Evolutionary conservation across 208 protist genomes (phyloP), one percentile per base, ranked within the genome.

Genomic region (Crithidia brevicula): DNA sequence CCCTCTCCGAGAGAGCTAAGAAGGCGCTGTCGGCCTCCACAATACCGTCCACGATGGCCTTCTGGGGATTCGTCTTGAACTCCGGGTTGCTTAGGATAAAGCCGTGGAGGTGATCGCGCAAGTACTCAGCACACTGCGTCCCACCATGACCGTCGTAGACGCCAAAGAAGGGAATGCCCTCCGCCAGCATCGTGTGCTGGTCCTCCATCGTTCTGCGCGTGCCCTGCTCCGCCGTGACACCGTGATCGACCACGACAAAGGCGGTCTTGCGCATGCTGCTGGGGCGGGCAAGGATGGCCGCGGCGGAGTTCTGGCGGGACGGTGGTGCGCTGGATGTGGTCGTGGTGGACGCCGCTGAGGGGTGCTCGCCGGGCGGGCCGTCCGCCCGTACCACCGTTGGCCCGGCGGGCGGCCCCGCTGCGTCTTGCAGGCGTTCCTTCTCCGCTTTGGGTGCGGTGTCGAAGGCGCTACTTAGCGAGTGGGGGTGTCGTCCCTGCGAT

Each of bases 71-170:
- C 8, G 77, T 77, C 61, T 72, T 80, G 34, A 93, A 56, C 36
- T 95, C 75, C 11, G 82, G 79, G 54, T 86, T 77, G 51, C 71
- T 79, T 45, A 93, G 66, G 58, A 93, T 93, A 30, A 92, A 73
- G 20, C 63, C 65, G 62, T 93, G 85, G 7, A 97, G 77, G 52
- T 92, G 80, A 45, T 94, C 85, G 53, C 86, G 89, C 46, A 95
- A 74, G 72, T 90, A 94, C 71, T 93, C 85, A 16, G 88, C 86
- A 33, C 86, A 93, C 65, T 93, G 83, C 27, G 87, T 90, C 30
- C 92, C 92, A 64, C 87, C 86, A 66, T 96, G 92, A 20, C 92
- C 92, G 77, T 96, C 92, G 81, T 93, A 96, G 49, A 96, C 89
- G 53, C 66, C 92, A 69, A 95, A 94, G 58, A 96, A 93, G 11